phyloP scores from a whole-genome alignment of 768 basidiomycete species.

The Termitomyces sp. region DNA sequence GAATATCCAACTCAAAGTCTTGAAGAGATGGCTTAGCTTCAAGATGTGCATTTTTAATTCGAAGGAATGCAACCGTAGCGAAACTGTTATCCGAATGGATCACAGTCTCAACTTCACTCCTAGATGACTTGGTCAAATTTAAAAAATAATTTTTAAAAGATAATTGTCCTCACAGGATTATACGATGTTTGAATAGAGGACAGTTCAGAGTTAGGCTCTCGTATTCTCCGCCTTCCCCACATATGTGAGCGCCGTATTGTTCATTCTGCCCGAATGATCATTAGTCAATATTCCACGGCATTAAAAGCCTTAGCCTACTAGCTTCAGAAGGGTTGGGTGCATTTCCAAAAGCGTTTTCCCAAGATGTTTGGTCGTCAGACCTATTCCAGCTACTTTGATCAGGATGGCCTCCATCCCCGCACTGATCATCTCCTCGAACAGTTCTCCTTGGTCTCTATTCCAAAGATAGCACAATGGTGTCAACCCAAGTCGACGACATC shows the following conservation, averaged over 20 bases:
- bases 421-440: constrained; percentile 83
- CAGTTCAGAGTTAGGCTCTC: constrained; percentile 90
- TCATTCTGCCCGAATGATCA: constrained; percentile 45
- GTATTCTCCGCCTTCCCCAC: constrained; percentile 98
- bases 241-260: constrained; percentile 86
- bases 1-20: constrained; percentile 27
- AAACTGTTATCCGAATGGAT: constrained; percentile 78
- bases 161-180: constrained; percentile 52
- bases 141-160: background rate
- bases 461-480: constrained; percentile 87
- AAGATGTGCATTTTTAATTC: constrained; percentile 66
- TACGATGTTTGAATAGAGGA: constrained; percentile 77
- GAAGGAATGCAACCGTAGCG: constrained; percentile 87
- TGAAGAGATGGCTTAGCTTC: constrained; percentile 38
- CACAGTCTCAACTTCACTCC: constrained; percentile 61
- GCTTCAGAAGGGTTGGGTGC: constrained; percentile 61
- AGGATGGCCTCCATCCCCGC: constrained; percentile 76
- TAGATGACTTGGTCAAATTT: constrained; percentile 19
- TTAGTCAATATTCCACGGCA: background rate
- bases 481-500: constrained; percentile 75
- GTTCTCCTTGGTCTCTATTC: constrained; percentile 85
- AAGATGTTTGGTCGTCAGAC: constrained; percentile 71
- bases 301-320: constrained; percentile 42
- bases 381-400: constrained; percentile 96
- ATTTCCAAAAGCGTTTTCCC: constrained; percentile 72